Evolutionary conservation across 2,329 filamentous ascomycete species (phyloP), one percentile per base, ranked within the genome.

Genomic region (Neofusicoccum laricinum): DNA sequence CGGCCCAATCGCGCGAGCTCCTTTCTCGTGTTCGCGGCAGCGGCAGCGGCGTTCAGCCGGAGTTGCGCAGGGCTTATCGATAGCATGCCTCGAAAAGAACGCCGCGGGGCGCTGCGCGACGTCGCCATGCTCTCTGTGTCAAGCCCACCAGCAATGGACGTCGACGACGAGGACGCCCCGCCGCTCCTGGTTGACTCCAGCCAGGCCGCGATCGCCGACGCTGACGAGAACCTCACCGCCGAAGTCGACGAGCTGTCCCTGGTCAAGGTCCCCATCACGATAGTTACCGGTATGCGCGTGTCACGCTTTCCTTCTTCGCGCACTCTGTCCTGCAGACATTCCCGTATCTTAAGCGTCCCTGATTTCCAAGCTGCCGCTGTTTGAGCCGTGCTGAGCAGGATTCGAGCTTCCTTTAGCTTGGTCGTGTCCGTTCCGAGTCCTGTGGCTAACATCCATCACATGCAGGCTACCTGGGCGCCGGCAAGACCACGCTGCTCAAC

Each of bases 401-500:
- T n/a, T n/a, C n/a, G n/a, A n/a, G n/a, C n/a, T n/a, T n/a, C n/a
- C n/a, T n/a, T n/a, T n/a, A n/a, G n/a, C n/a, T n/a, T n/a, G n/a
- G n/a, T n/a, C n/a, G n/a, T n/a, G n/a, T n/a, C n/a, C n/a, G n/a
- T n/a, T n/a, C n/a, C n/a, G 25, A 30, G 25, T 1, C 55, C 36
- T 38, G 57, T 66, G 34, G 32, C 67, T 59, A n/a, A 36, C n/a
- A 3, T 19, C 7, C 34, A 57, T 43, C 46, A 46, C 15, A 25
- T n/a, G 53, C 67, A 95, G 92, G 95, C 3, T 99, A 99, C 73
- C 85, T 99, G 3, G 95, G 95, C 17, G 92, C 95, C 8, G 95
- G 95, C 17, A 99, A 99, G 78, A 98, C 94, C 0, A 98, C 94
- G 0, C 79, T 98, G 34, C 82, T 99, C 65, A 98, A 99, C 76